These are phyloP conservation scores for Pyrenochaeta sp. DNA, from an alignment of 2,329 filamentous ascomycete species.

Conservation along the genomic window DNA sequence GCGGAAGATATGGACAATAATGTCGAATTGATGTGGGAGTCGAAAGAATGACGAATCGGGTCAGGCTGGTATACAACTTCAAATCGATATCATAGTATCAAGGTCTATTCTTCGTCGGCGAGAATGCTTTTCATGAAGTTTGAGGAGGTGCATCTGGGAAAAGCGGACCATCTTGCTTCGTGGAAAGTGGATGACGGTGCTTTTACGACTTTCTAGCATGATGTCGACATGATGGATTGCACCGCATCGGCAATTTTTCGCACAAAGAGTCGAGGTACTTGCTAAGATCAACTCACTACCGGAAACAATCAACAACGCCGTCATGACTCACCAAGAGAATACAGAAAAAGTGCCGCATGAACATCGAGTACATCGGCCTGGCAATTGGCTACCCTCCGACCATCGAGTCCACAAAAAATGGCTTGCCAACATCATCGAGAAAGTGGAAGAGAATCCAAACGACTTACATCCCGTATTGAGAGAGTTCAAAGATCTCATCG, in stretches of 20 bases:
- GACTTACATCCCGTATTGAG: conserved; percentile 67
- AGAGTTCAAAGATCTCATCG: conserved; percentile 73
- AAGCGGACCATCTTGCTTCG: too few relatives aligned
- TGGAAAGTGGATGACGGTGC: not conserved
- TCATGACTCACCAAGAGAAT: conserved; percentile 19
- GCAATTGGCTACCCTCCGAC: conserved; percentile 69
- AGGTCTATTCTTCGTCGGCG: too few relatives aligned
- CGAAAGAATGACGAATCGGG: too few relatives aligned
- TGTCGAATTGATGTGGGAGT: too few relatives aligned
- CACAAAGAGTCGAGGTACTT: not conserved
- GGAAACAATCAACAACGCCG: not conserved
- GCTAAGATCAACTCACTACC: not conserved
- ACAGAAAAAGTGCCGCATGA: conserved; percentile 23
- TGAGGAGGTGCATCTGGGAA: too few relatives aligned
- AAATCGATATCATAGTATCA: too few relatives aligned
- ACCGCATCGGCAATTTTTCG: not conserved
- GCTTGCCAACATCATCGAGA: conserved; percentile 65
- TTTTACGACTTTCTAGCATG: not conserved
- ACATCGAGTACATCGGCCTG: conserved; percentile 26
- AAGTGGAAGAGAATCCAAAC: conserved; percentile 62
- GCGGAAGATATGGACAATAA: too few relatives aligned
- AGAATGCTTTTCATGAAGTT: too few relatives aligned
- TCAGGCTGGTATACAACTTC: too few relatives aligned
- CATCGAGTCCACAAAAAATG: conserved; percentile 69
- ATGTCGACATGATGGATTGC: not conserved